phyloP scores from a whole-genome alignment of 768 basidiomycete species.

The Coprinopsis cinerea region DNA sequence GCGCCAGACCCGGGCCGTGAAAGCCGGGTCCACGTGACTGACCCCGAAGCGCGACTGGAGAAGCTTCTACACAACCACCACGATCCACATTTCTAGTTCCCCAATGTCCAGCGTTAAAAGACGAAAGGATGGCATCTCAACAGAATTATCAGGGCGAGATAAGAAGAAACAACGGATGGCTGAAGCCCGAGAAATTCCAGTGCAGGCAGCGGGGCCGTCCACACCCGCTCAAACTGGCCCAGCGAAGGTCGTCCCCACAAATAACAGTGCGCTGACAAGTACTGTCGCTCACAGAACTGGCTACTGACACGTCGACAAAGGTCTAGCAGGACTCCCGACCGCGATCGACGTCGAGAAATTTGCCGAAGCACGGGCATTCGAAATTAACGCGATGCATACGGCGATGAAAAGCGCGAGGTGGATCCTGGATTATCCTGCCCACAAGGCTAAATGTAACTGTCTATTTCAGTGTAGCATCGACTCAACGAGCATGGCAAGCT shows the following conservation, averaged over 20 bases:
- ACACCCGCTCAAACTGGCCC: slow-evolving; percentile 29
- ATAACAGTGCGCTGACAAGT: slow-evolving; percentile 3
- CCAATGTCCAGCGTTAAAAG: slow-evolving; percentile 28
- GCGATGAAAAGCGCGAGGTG: slow-evolving; percentile 81
- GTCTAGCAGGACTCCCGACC: slow-evolving; percentile 56
- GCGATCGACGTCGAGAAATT: slow-evolving; percentile 87
- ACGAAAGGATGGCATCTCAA: slow-evolving; percentile 22
- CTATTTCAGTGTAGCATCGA: slow-evolving; percentile 52
- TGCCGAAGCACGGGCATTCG: slow-evolving; percentile 82
- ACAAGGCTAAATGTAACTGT: not conserved
- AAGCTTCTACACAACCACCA: no score
- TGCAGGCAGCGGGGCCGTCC: slow-evolving; percentile 47
- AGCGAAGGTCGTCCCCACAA: slow-evolving; percentile 27
- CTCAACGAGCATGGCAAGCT: slow-evolving; percentile 86
- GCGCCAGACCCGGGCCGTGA: not conserved
- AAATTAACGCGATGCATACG: slow-evolving; percentile 85
- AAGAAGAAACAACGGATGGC: slow-evolving; percentile 67
- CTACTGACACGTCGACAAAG: slow-evolving; percentile 16
- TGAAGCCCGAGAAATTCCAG: slow-evolving; percentile 59
- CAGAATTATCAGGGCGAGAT: slow-evolving; percentile 39
- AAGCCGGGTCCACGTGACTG: not conserved
- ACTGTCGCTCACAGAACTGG: not conserved
- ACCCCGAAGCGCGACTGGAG: not conserved
- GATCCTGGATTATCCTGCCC: slow-evolving; percentile 6
- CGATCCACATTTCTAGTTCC: not conserved